Evolutionary conservation across 352 stramenopile genomes (phyloP).

Genomic region (Aphanomyces invadans): DNA sequence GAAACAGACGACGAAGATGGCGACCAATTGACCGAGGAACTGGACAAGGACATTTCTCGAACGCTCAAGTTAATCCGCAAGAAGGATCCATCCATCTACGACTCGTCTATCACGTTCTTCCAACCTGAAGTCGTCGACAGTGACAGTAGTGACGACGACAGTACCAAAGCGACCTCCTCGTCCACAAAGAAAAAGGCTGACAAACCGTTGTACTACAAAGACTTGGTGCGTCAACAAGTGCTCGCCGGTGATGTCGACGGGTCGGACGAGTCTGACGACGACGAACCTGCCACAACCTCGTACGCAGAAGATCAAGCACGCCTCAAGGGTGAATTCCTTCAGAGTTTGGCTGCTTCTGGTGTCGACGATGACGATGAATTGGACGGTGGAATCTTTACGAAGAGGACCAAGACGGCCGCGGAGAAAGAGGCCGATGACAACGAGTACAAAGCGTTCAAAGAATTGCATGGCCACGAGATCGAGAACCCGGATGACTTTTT

Average conservation of each 20-base stretch:
- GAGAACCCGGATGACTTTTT: slow-evolving; percentile 68
- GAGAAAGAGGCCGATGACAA: slow-evolving; percentile 63
- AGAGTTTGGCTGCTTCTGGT: slow-evolving; percentile 33
- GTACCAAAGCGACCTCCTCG: slow-evolving; percentile 33
- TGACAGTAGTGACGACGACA: slow-evolving; percentile 28
- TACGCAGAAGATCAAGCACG: slow-evolving; percentile 64
- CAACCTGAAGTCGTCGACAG: slow-evolving; percentile 32
- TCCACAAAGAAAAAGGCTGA: slow-evolving; percentile 25
- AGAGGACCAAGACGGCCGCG: slow-evolving; percentile 54
- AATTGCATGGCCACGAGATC: slow-evolving; percentile 37
- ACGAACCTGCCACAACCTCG: slow-evolving; percentile 34
- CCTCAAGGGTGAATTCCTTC: slow-evolving; percentile 61
- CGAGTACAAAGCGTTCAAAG: slow-evolving; percentile 51
- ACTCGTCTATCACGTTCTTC: slow-evolving; percentile 87
- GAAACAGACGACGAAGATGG: slow-evolving; percentile 82
- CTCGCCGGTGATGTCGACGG: slow-evolving; percentile 69
- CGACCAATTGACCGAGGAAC: slow-evolving; percentile 57
- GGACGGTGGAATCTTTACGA: slow-evolving; percentile 55
- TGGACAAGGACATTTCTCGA: slow-evolving; percentile 73
- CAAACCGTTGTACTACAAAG: slow-evolving; percentile 86
- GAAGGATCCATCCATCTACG: slow-evolving; percentile 90
- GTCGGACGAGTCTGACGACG: slow-evolving; percentile 57
- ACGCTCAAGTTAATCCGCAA: slow-evolving; percentile 87
- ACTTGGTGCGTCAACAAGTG: slow-evolving; percentile 93
- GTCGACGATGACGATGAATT: slow-evolving; percentile 27